Conservation (phyloP, 1,284 basidiomycete genomes). For the Sanghuangporus sanghuang region DNA sequence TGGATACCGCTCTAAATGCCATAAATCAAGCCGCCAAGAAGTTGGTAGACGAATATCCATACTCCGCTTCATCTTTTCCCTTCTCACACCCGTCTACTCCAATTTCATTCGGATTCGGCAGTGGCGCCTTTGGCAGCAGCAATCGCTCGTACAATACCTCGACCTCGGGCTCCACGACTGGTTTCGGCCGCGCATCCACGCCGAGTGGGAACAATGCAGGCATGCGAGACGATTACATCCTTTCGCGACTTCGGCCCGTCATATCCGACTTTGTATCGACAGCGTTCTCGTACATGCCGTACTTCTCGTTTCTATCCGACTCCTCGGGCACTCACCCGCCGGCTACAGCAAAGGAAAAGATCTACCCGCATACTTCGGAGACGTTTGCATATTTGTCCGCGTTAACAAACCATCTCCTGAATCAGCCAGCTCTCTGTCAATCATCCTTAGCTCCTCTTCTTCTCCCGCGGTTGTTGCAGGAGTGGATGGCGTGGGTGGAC, state of each 20-base stretch:
- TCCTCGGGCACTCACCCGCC: conserved; percentile 35
- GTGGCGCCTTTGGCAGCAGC: conserved; percentile 18
- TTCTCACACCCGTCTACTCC: conserved; percentile 23
- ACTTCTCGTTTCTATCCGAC: conserved; percentile 56
- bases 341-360: conserved; percentile 47
- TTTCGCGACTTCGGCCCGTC: conserved; percentile 66
- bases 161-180: conserved; percentile 23
- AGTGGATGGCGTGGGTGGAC: conserved; percentile 76
- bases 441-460: conserved; percentile 50
- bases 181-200: conserved; percentile 24
- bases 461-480: conserved; percentile 54
- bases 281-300: conserved; percentile 73
- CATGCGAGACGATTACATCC: conserved; percentile 76
- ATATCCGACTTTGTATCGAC: conserved; percentile 70
- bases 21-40: conserved; percentile 62
- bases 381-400: conserved; percentile 65
- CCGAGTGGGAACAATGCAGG: conserved; percentile 29
- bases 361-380: conserved; percentile 64
- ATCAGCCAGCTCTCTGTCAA: conserved; percentile 61
- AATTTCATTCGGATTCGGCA: conserved; percentile 20
- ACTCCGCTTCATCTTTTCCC: conserved; percentile 41
- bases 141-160: conserved; percentile 21
- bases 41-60: conserved; percentile 74
- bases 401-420: conserved; percentile 60
- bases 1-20: conserved; percentile 67